phyloP scores from a whole-genome alignment of 2,329 filamentous ascomycete species.

The Botrytis galanthina region DNA sequence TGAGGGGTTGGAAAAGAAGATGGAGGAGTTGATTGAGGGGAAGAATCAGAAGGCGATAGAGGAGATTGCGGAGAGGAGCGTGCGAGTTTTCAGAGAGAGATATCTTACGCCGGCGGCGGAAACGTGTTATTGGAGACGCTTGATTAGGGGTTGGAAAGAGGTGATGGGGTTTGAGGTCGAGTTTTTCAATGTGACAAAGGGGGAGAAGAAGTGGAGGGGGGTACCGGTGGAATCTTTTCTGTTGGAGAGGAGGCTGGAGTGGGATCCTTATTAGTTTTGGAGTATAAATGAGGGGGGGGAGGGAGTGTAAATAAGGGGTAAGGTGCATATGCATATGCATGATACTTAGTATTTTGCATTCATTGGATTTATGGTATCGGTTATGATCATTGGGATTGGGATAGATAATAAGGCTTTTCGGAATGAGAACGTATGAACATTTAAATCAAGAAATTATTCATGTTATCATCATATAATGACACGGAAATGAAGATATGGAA shows the following conservation, averaged over 20 bases:
- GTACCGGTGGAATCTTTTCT: slow-evolving; percentile 16
- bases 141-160: slow-evolving; percentile 47
- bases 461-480: not conserved
- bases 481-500: not conserved
- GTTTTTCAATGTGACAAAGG: slow-evolving; percentile 9
- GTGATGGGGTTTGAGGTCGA: slow-evolving; percentile 19
- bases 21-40: slow-evolving; percentile 32
- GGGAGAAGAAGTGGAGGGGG: slow-evolving; percentile 9
- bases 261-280: slow-evolving; percentile 17
- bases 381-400: not conserved
- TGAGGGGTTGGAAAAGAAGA: slow-evolving; percentile 47
- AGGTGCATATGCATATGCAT: not conserved
- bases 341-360: not conserved
- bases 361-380: not conserved
- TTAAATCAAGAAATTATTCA: not conserved
- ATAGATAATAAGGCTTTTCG: not conserved
- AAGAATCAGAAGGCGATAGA: slow-evolving; percentile 40
- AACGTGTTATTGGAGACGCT: slow-evolving; percentile 50
- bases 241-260: slow-evolving; percentile 18
- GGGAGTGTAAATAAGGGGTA: not conserved
- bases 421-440: not conserved
- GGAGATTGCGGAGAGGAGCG: slow-evolving; percentile 18
- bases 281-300: not conserved
- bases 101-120: slow-evolving; percentile 51
- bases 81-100: slow-evolving; percentile 39